Conservation (phyloP, 164 flowering plant genomes). For the Piper betle region DNA sequence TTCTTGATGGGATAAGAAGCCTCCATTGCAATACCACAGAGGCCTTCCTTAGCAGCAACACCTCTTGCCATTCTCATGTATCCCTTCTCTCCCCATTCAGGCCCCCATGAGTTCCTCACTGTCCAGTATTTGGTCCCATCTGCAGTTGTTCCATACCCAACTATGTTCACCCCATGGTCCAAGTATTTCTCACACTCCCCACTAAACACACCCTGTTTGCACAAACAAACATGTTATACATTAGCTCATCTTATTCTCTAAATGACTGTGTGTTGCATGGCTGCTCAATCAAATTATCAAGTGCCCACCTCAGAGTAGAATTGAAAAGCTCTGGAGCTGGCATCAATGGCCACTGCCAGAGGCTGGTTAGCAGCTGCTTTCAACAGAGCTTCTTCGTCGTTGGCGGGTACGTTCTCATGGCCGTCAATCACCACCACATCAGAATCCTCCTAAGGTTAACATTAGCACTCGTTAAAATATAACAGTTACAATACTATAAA, state of each 20-base stretch:
- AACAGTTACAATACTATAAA: too few relatives aligned
- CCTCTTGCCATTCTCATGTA: conserved; percentile 73
- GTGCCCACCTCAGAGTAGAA: conserved; percentile 68
- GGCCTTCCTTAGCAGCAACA: conserved; percentile 33
- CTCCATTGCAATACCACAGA: conserved; percentile 83
- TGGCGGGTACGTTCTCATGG: conserved; percentile 56
- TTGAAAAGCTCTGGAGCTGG: conserved; percentile 51
- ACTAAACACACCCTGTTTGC: conserved; percentile 77
- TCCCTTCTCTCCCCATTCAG: conserved; percentile 88
- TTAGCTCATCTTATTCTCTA: not conserved
- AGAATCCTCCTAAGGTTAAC: conserved; percentile 27
- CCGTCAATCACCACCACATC: conserved; percentile 59
- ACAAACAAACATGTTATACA: not conserved
- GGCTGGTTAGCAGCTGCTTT: conserved; percentile 75
- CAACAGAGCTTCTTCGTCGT: conserved; percentile 53
- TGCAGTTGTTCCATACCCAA: conserved; percentile 67
- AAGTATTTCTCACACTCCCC: conserved; percentile 61
- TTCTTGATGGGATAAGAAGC: conserved; percentile 78
- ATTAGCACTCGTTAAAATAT: not conserved
- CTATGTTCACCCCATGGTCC: conserved; percentile 75
- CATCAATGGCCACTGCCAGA: conserved; percentile 77
- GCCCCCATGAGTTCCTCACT: conserved; percentile 94
- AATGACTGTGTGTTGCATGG: not conserved
- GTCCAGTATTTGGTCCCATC: conserved; percentile 91
- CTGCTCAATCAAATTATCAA: not conserved